Evolutionary conservation across 257 asterid genomes (phyloP).

Genomic region (Solanum peruvianum): DNA sequence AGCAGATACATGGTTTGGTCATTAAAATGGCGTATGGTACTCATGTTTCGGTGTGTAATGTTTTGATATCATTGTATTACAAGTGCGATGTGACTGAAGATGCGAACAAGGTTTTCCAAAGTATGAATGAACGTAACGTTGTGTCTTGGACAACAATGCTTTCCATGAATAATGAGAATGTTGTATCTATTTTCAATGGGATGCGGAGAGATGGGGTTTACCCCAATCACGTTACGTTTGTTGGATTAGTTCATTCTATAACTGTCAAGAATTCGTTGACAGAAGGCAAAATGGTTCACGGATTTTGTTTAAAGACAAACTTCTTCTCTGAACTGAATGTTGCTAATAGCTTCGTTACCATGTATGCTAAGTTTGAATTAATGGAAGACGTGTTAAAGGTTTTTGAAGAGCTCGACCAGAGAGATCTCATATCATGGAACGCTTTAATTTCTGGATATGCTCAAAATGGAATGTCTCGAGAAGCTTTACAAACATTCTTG

Average conservation of each 20-base stretch:
- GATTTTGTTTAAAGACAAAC: conserved; percentile 42
- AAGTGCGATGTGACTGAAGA: conserved; percentile 43
- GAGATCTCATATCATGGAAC: conserved; percentile 73
- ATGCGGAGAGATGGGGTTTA: conserved; percentile 48
- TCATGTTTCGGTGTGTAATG: conserved; percentile 74
- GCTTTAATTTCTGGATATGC: conserved; percentile 67
- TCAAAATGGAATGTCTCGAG: conserved; percentile 60
- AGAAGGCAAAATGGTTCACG: conserved; percentile 72
- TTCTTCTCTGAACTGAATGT: conserved; percentile 50
- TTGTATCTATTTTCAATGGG: conserved; percentile 38
- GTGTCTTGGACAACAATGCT: conserved; percentile 95
- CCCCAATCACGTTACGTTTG: conserved; percentile 84
- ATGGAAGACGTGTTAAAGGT: conserved; percentile 39
- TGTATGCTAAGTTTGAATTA: conserved; percentile 69
- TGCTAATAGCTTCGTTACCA: conserved; percentile 77
- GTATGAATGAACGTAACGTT: conserved; percentile 42
- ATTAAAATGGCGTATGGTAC: conserved; percentile 42
- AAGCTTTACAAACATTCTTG: conserved; percentile 55
- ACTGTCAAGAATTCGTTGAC: conserved; percentile 26
- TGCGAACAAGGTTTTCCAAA: conserved; percentile 37
- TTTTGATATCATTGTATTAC: conserved; percentile 64
- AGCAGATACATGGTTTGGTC: conserved; percentile 51
- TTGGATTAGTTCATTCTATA: conserved; percentile 64
- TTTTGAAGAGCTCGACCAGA: conserved; percentile 47
- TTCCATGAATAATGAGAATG: conserved; percentile 45